These are phyloP conservation scores for Brassica nigra DNA, from an alignment of 345 rosid genomes.

Conservation along the genomic window DNA sequence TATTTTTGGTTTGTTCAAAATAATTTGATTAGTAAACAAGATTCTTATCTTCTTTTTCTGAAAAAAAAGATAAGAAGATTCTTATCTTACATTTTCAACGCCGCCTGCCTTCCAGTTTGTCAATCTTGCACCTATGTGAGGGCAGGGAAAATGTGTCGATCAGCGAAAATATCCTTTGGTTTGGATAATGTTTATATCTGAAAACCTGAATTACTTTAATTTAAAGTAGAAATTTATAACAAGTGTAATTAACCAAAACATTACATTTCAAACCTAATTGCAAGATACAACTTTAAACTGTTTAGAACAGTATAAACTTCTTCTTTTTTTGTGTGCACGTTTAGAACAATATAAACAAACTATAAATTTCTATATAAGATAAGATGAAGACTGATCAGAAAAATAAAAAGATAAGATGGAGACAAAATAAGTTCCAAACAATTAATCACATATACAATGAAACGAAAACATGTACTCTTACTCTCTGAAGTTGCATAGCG, in stretches of 20 bases:
- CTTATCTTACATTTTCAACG: background rate
- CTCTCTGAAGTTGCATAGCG: too few relatives aligned
- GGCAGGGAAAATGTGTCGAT: background rate
- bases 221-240: background rate
- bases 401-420: too few relatives aligned
- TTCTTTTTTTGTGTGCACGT: too few relatives aligned
- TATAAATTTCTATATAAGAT: background rate
- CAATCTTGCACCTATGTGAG: background rate
- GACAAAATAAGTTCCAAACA: too few relatives aligned
- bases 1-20: background rate
- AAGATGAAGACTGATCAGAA: background rate
- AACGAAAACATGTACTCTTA: too few relatives aligned
- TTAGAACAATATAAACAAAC: background rate
- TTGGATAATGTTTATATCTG: background rate
- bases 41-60: background rate
- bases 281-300: background rate
- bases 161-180: background rate
- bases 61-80: too few relatives aligned
- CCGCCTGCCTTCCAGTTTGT: background rate
- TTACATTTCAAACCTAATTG: background rate
- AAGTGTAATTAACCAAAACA: background rate
- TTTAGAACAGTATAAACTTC: background rate
- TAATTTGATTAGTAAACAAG: background rate
- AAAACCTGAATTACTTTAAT: background rate
- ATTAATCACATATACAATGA: too few relatives aligned